Base-by-base conservation (phyloP, 169 alveolate species). In the Miamiensis avidus region DNA sequence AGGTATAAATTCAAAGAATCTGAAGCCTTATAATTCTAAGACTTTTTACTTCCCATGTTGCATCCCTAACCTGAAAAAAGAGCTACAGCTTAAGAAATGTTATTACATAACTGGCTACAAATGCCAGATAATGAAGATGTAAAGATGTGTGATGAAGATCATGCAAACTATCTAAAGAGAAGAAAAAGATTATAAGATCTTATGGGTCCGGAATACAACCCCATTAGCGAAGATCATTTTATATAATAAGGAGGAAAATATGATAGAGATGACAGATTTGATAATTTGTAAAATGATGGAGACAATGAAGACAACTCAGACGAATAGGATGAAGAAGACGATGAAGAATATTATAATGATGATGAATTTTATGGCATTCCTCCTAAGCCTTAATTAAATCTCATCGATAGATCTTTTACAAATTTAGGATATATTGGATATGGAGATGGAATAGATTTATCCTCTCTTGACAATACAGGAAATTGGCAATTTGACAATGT, bases 11-110 rank as follows among this genome's bases (percentile, higher is more conserved):
- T 96, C 85, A 95, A 95, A 84, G 96, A 85, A 64, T 83, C 91
- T n/a, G 98, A 93, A 84, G 98, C 98, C 34, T 84, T 86, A 34
- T 94, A 93, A 29, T 86, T 97, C 31, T 82, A 96, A 34, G 89
- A 94, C 82, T 97, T 97, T 88, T 85, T 97, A 92, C 82, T 95
- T 81, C 97, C 97, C 15, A 97, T 95, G 98, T 91, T 96, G 73
- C 92, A 89, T 93, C 92, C 82, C 82, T 89, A 65, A 78, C 94
- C 94, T 65, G 90, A 86, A 32, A 74, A 64, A 27, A 81, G 90
- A 65, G 64, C 86, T 25, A 86, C 90, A 49, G 90, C 90, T 28
- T 0, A 86, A 31, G 30, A 86, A 75, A 75, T 82, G 76, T 34
- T 86, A 16, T 65, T 49, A 11, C 84, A 79, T 29, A 75, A 75